phyloP scores from a whole-genome alignment of 2,329 filamentous ascomycete species.

The Penicillium sp. region DNA sequence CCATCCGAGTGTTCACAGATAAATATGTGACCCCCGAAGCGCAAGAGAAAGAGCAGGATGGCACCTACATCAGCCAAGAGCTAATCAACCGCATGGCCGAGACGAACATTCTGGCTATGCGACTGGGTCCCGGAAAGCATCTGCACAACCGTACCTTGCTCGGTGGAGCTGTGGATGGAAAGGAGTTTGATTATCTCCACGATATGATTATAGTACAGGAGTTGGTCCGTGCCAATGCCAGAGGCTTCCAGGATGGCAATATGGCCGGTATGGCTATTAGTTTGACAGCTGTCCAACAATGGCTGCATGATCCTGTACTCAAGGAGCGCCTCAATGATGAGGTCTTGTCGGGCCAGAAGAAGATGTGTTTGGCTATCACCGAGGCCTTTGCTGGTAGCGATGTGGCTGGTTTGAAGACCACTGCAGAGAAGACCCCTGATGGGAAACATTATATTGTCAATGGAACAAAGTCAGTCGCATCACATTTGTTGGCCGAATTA shows the following conservation, averaged over 20 bases:
- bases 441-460: constrained; percentile 67
- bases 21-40: constrained; percentile 71
- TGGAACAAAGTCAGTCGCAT: constrained; percentile 37
- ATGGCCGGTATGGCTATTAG: constrained; percentile 84
- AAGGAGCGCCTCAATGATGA: constrained; percentile 69
- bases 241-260: constrained; percentile 84
- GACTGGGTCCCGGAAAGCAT: constrained; percentile 79
- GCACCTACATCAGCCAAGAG: constrained; percentile 66
- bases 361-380: constrained; percentile 83
- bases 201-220: constrained; percentile 77
- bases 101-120: constrained; percentile 74
- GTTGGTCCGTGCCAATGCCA: constrained; percentile 65
- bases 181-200: constrained; percentile 86
- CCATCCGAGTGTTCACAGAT: constrained; percentile 72
- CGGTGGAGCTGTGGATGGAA: constrained; percentile 68
- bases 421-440: constrained; percentile 72
- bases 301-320: constrained; percentile 66
- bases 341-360: constrained; percentile 77
- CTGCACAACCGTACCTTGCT: constrained; percentile 69
- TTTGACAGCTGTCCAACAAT: constrained; percentile 77
- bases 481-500: not conserved
- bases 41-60: constrained; percentile 71
- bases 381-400: constrained; percentile 85
- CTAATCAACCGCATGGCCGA: constrained; percentile 78
- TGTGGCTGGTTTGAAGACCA: constrained; percentile 76